Evolutionary conservation across 140 eudicot species (phyloP).

Genomic region (Oenanthe javanica): DNA sequence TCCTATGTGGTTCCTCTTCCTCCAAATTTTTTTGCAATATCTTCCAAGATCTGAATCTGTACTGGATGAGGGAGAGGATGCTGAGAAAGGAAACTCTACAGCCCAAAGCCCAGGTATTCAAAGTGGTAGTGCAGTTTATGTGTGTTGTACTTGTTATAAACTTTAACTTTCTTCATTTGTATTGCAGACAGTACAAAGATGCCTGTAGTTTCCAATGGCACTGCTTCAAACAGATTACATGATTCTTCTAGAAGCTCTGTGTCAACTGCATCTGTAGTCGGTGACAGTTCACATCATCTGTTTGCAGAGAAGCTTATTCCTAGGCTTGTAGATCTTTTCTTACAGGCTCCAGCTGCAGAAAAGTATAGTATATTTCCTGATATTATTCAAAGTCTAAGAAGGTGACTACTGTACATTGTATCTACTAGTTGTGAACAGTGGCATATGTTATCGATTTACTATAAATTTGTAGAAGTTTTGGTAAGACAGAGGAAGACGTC

Average conservation of each 20-base stretch:
- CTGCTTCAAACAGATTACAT: constrained; percentile 23
- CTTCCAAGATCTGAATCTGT: constrained; percentile 59
- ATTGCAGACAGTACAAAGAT: constrained; percentile 34
- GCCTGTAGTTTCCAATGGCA: constrained; percentile 32
- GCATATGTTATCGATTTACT: not conserved
- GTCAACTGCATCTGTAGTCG: constrained; percentile 16
- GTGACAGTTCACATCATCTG: constrained; percentile 38
- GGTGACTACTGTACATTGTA: constrained; percentile 33
- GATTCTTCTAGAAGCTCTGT: constrained; percentile 30
- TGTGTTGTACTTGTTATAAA: constrained; percentile 6
- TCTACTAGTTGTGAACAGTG: not conserved
- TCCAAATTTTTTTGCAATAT: constrained; percentile 53
- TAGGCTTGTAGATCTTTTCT: constrained; percentile 62
- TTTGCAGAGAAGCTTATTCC: constrained; percentile 90
- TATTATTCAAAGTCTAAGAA: constrained; percentile 70
- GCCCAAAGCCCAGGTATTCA: constrained; percentile 31
- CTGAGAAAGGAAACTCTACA: constrained; percentile 20
- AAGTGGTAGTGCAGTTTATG: constrained; percentile 8
- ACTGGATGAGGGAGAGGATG: constrained; percentile 30
- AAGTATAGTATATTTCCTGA: constrained; percentile 54
- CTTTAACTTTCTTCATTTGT: constrained; percentile 9
- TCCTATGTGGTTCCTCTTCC: constrained; percentile 64
- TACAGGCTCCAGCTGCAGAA: constrained; percentile 67
- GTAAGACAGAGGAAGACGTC: not conserved
- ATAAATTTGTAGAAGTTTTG: not conserved